A percentile compares a stretch with the other conserved stretches of the same genome.
These are phyloP conservation scores for Vaccinium vitisidaea DNA, from an alignment of 148 eudicot species.

Conservation along the genomic window DNA sequence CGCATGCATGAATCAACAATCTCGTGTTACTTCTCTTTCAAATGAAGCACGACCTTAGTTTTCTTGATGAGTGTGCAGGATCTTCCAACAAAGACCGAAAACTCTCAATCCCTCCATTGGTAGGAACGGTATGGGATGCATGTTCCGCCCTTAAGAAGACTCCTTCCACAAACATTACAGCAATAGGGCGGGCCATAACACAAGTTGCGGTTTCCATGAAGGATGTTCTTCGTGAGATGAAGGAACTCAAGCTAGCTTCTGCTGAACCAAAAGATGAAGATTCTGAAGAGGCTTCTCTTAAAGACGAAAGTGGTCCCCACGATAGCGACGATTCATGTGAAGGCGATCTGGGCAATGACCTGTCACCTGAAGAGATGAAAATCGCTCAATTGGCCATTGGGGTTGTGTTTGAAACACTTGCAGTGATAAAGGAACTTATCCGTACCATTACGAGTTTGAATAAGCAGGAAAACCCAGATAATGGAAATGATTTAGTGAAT, in stretches of 20 bases:
- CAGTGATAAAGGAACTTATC: slow-evolving; percentile 66
- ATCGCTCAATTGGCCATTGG: slow-evolving; percentile 45
- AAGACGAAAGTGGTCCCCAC: slow-evolving; percentile 25
- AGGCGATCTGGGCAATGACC: slow-evolving; percentile 64
- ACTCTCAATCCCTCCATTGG: slow-evolving; percentile 53
- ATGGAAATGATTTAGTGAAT: slow-evolving; percentile 32
- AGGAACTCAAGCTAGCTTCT: slow-evolving; percentile 67
- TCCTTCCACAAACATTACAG: slow-evolving; percentile 69
- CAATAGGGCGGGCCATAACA: slow-evolving; percentile 83
- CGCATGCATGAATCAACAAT: background rate
- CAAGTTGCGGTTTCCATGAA: slow-evolving; percentile 79
- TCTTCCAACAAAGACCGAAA: slow-evolving; percentile 36
- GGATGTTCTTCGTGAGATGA: slow-evolving; percentile 90
- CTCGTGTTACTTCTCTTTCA: background rate
- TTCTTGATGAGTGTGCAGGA: slow-evolving; percentile 35
- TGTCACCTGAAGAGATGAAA: slow-evolving; percentile 82
- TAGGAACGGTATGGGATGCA: slow-evolving; percentile 77
- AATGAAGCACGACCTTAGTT: background rate
- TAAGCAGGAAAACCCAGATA: slow-evolving; percentile 38
- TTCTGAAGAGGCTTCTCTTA: slow-evolving; percentile 16
- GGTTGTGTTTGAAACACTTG: slow-evolving; percentile 53
- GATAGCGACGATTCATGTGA: slow-evolving; percentile 36
- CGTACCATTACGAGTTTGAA: slow-evolving; percentile 63
- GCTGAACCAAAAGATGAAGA: slow-evolving; percentile 32
- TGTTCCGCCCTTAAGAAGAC: slow-evolving; percentile 85